Base-by-base conservation (phyloP, 257 asterid genomes). In the Capsicum pubescens region DNA sequence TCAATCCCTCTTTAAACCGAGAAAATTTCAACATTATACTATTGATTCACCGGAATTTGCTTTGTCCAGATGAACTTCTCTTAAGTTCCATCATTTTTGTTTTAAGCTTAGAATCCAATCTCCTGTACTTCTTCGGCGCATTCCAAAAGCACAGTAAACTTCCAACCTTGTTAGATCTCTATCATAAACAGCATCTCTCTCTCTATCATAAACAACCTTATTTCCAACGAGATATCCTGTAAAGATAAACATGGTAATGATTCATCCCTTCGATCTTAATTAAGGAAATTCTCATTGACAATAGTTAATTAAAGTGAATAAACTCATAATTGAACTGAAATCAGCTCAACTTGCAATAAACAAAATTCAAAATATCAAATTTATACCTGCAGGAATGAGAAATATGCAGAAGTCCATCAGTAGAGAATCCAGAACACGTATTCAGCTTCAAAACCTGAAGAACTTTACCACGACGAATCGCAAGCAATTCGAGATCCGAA, bases 351-450 rank as follows among this genome's bases (percentile, higher is more conserved):
- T 17, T 16, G n/a, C n/a, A 64, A 78, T 39, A 46, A 39, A 39
- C 5, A 78, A 79, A 7, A 1, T 39, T 39, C 32, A 26, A 26
- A 26, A 26, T 26, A 15, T 80, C 48, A n/a, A 42, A 54, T 66
- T 11, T 13, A 72, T 88, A 95, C 99, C 93, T 87, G 92, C 97
- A 92, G 58, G 89, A 83, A 67, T 88, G 88, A 17, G 91, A 84
- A 54, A 95, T 87, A 19, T 84, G 92, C 82, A 85, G 13, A 64
- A 95, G 91, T 0, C 98, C 99, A 85, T 91, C 90, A 0, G 97
- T 95, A 8, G 97, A 91, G 86, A 95, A 95, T 2, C 95, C 97
- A 3, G 97, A 95, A 84, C 99, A 95, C 91, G 92, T 95, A 63
- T 95, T 98, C 77, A 95, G 86, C 87, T 89, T 93, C 83, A 95